These are phyloP conservation scores for Torulaspora quercuum DNA, from an alignment of 805 yeast genomes.

Conservation along the genomic window DNA sequence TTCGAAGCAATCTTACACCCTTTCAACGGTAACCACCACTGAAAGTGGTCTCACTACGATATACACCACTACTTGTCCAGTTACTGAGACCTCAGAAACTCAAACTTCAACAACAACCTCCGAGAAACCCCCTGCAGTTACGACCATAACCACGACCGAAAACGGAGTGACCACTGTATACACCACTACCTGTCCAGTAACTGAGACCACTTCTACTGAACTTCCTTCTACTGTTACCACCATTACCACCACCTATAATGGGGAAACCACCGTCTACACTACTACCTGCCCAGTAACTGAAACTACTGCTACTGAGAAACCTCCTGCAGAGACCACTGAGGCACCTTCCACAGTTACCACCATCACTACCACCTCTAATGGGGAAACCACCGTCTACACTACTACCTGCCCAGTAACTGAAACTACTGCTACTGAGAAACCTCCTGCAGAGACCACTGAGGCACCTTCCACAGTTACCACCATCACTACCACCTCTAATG, in stretches of 20 bases:
- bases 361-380: constrained; percentile 6
- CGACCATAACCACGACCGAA: constrained; percentile 3
- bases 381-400: constrained; percentile 4
- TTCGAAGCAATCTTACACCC: not conserved
- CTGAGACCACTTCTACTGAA: not conserved
- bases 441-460: constrained; percentile 2
- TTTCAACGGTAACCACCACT: constrained; percentile 4
- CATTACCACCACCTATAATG: constrained; percentile 6
- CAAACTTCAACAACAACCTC: constrained; percentile 3
- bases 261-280: constrained; percentile 3
- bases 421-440: constrained; percentile 1
- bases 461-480: constrained; percentile 3
- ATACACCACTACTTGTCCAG: constrained; percentile 1
- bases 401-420: constrained; percentile 7
- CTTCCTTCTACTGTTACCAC: constrained; percentile 3
- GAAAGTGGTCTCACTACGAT: constrained; percentile 1
- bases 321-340: not conserved
- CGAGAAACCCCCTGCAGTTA: not conserved
- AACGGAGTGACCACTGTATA: not conserved
- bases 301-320: constrained; percentile 3
- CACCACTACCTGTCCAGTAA: constrained; percentile 7
- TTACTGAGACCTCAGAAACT: not conserved
- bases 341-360: constrained; percentile 5
- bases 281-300: constrained; percentile 6
- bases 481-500: constrained; percentile 1